A percentile compares a stretch with the other conserved stretches of the same genome.
These are phyloP conservation scores for Zangia roseola DNA, from an alignment of 768 basidiomycete genomes.

Conservation along the genomic window DNA sequence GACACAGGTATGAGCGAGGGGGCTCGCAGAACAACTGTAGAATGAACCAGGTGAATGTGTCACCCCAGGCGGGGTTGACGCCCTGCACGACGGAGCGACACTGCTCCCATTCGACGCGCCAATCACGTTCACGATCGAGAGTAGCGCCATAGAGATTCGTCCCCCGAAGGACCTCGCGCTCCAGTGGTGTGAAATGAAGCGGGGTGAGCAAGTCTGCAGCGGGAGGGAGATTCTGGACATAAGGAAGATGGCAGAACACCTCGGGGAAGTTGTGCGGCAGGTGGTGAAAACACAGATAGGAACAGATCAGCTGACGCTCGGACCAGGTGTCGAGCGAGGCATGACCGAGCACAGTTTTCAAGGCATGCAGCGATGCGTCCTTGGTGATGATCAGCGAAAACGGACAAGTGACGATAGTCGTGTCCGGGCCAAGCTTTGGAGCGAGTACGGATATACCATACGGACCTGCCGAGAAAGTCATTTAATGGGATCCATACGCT, in stretches of 20 bases:
- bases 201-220: slow-evolving; percentile 62
- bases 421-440: slow-evolving; percentile 45
- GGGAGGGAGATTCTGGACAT: slow-evolving; percentile 66
- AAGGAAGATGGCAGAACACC: slow-evolving; percentile 47
- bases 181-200: slow-evolving; percentile 62
- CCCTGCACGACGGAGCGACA: slow-evolving; percentile 45
- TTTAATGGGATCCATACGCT: not conserved
- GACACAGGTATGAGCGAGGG: slow-evolving; percentile 25
- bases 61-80: slow-evolving; percentile 42
- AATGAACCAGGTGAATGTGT: slow-evolving; percentile 66
- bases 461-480: slow-evolving; percentile 30
- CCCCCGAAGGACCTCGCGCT: slow-evolving; percentile 67
- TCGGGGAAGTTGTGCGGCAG: slow-evolving; percentile 30
- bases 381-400: slow-evolving; percentile 63
- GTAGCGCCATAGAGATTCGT: slow-evolving; percentile 83
- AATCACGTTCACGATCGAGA: slow-evolving; percentile 57
- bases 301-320: slow-evolving; percentile 65
- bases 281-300: slow-evolving; percentile 67
- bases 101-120: slow-evolving; percentile 60
- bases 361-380: slow-evolving; percentile 41
- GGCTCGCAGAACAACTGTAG: not conserved
- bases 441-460: slow-evolving; percentile 56
- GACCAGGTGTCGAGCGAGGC: slow-evolving; percentile 41
- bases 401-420: slow-evolving; percentile 64
- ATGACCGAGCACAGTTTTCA: slow-evolving; percentile 40